Percentiles rank a stretch among this genome's conserved stretches.
Evolutionary conservation across 163 green algal genomes (phyloP).

Genomic region (Botryococcus braunii): DNA sequence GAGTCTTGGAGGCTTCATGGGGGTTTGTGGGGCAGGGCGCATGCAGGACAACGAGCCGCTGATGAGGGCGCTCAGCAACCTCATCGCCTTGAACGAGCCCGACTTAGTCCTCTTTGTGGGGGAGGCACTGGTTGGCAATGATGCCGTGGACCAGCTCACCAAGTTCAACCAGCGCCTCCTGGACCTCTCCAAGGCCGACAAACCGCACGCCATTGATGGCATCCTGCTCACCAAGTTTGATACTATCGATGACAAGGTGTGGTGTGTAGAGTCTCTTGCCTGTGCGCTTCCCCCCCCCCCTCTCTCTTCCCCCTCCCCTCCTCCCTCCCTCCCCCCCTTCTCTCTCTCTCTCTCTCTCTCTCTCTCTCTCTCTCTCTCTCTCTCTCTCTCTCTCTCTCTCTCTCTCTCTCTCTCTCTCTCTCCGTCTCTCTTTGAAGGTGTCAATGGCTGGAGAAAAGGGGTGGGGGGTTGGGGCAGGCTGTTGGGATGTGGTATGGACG

Average conservation of each 20-base stretch:
- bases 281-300: no score
- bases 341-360: no score
- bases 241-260: slow-evolving; percentile 97
- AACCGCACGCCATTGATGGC: slow-evolving; percentile 77
- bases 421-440: no score
- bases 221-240: slow-evolving; percentile 99
- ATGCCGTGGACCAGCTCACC: slow-evolving; percentile 96
- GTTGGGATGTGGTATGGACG: no score
- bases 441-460: no score
- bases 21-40: slow-evolving; percentile 6
- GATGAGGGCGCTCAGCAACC: slow-evolving; percentile 90
- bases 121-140: slow-evolving; percentile 96
- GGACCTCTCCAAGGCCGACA: slow-evolving; percentile 48
- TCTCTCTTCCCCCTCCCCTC: no score
- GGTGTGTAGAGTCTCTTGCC: no score
- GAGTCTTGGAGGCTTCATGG: slow-evolving; percentile 43
- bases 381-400: no score
- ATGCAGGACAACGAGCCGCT: slow-evolving; percentile 98
- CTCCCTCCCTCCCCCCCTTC: no score
- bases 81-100: slow-evolving; percentile 91
- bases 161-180: slow-evolving; percentile 89
- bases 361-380: no score
- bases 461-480: no score
- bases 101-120: slow-evolving; percentile 98
- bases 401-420: no score